Conservation (phyloP, 2,329 filamentous ascomycete genomes). For the Epichloe baconii region DNA sequence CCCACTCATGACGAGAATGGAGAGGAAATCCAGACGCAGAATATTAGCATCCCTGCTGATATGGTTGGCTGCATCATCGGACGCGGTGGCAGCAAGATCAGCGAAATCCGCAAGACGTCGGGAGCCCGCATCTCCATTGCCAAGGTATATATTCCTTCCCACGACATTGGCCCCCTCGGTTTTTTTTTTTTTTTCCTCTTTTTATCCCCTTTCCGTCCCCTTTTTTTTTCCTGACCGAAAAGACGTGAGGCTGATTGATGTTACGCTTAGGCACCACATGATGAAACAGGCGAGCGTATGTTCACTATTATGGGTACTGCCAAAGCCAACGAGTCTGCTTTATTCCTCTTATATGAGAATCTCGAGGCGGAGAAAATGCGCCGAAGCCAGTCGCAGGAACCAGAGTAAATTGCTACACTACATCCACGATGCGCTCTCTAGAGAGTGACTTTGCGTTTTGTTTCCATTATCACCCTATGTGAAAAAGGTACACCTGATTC, state of each 20-base stretch:
- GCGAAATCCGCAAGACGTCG: conserved; percentile 93
- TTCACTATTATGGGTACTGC: conserved; percentile 98
- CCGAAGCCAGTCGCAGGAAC: conserved; percentile 61
- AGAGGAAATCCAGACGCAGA: conserved; percentile 95
- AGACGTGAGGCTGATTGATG: not conserved
- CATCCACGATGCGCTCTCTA: conserved; percentile 6
- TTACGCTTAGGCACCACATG: conserved; percentile 58
- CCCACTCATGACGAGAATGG: conserved; percentile 91
- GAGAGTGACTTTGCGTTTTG: conserved; percentile 19
- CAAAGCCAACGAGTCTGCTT: conserved; percentile 85
- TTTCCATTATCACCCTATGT: conserved; percentile 14
- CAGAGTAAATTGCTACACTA: conserved; percentile 29
- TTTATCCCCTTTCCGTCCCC: not conserved
- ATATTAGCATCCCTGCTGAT: conserved; percentile 98
- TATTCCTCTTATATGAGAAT: conserved; percentile 97
- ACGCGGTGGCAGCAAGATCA: conserved; percentile 89
- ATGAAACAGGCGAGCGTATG: conserved; percentile 97
- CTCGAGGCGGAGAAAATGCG: conserved; percentile 98
- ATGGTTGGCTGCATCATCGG: conserved; percentile 99
- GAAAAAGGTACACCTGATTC: conserved; percentile 28
- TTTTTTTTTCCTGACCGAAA: not conserved
- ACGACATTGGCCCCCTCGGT: not conserved
- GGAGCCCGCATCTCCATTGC: conserved; percentile 96
- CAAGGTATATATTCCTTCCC: conserved; percentile 41
- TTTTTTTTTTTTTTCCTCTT: not conserved